Conservation (phyloP, 1,139 yeast species). For the Debaryomyces coudertii region DNA sequence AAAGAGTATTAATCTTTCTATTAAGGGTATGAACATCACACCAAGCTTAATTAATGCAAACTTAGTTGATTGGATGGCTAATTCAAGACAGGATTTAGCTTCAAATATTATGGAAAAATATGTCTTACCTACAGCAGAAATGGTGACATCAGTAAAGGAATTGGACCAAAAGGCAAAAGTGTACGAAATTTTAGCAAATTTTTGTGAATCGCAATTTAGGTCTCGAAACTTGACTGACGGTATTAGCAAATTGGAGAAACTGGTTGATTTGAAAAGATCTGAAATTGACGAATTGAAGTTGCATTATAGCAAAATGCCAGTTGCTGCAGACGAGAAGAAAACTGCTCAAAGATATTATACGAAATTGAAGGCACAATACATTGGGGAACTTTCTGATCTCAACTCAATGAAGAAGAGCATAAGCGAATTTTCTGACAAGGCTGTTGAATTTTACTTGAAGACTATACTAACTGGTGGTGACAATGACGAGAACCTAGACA, state of each 20-base stretch:
- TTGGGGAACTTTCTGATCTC: conserved; percentile 54
- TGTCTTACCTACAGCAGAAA: conserved; percentile 47
- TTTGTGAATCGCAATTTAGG: conserved; percentile 71
- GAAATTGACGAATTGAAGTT: conserved; percentile 55
- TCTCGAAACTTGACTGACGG: conserved; percentile 48
- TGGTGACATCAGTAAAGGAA: conserved; percentile 22
- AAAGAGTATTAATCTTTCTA: conserved; percentile 24
- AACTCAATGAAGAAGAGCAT: conserved; percentile 38
- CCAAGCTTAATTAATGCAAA: conserved; percentile 43
- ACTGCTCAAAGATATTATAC: conserved; percentile 54
- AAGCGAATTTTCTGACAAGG: conserved; percentile 51
- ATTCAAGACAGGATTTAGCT: conserved; percentile 70
- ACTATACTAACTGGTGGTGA: conserved; percentile 51
- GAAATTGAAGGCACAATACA: conserved; percentile 50
- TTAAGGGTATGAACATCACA: conserved; percentile 27
- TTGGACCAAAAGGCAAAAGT: conserved; percentile 41
- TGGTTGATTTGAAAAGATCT: conserved; percentile 38
- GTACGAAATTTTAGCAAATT: conserved; percentile 66
- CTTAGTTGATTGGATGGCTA: conserved; percentile 73
- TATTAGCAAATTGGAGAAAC: conserved; percentile 42
- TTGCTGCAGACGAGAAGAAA: conserved; percentile 47
- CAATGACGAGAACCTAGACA: conserved; percentile 66
- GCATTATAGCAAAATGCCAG: conserved; percentile 42
- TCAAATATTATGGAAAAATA: conserved; percentile 57
- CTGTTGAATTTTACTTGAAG: conserved; percentile 63